Evolutionary conservation across 179 eudicot species (phyloP), one percentile per base, ranked within the genome.

Genomic region (Beta corolliflora): DNA sequence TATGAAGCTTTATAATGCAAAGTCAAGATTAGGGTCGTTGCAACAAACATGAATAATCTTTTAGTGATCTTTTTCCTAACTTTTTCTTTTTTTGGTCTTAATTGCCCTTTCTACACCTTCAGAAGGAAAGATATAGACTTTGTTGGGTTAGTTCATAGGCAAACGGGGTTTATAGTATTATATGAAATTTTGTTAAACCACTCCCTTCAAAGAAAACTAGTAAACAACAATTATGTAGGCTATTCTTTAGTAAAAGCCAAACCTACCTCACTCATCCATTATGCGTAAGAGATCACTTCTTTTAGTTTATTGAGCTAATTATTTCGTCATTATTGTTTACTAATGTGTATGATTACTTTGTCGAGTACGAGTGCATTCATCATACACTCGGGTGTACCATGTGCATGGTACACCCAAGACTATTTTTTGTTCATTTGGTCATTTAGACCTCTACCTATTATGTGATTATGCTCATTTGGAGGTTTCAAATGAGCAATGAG

Each of bases 181-280:
- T 46, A 54, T 74, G 31, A 76, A 19, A 60, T 55, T 81, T 75
- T 5, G 83, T 81, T 81, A 75, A 81, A 81, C 83, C 83, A 81
- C 79, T 75, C 71, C 74, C 48, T 81, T 61, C 59, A 66, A 75
- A 75, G 61, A 67, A 54, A 53, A 69, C 16, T 54, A 41, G 61
- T 56, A 54, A 53, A 69, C 16, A 44, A 41, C 68, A 73, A 61
- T 75, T 5, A n/a, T 36, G 29, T 64, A 48, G 29, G 6, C n/a
- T 74, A 48, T 23, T 25, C 48, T 46, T 16, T 52, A 60, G 55
- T 7, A 67, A 55, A 66, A 29, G 79, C 75, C 67, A 67, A 78
- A 80, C 83, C 83, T 67, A 81, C 83, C 79, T 54, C 79, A 59
- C 77, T 75, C 64, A 31, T 72, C 45, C 5, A 73, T 73, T 53